Evolutionary conservation across 768 basidiomycete species (phyloP), one percentile per base, ranked within the genome.

Genomic region (Xerocomus brunneocitrinus): DNA sequence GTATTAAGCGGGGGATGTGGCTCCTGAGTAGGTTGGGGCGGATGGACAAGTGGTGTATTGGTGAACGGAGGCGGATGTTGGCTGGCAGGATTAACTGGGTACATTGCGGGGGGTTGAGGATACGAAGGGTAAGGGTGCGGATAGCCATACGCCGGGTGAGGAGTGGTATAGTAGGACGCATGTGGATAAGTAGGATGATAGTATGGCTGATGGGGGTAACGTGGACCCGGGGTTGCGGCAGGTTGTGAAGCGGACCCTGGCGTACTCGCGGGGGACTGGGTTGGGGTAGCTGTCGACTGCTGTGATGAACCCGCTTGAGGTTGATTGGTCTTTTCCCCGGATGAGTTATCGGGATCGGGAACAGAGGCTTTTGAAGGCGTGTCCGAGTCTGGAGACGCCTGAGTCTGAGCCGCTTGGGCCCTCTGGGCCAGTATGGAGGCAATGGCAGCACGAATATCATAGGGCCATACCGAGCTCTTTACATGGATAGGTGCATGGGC

Each of bases 381-480:
- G 22, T 60, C 58, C 10, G 47, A 45, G 47, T 52, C 54, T 53
- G 58, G 30, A 28, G 59, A 49, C 8, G 58, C 38, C 48, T 46
- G 59, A 38, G 54, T 19, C 55, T 70, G 61, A 8, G 60, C 63
- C 39, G 45, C 62, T 49, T 63, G 63, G 16, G 62, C 54, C 40
- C 60, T 61, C 52, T 62, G 60, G 19, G 59, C 56, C 54, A 74
- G 74, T 59, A 88, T 68, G 38, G 74, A 73, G 36, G 77, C 76
- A 56, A 89, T 86, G 43, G 82, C 83, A 47, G 77, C 79, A 52
- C 79, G 78, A 50, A 91, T 74, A 64, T 90, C 84, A 32, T 73
- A 68, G 10, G 88, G 88, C 88, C 88, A 90, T 68, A 90, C 71
- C n/a, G 81, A 72, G 52, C 74, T 75, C 67, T 80, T 84, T 49